A percentile compares a stretch with the other conserved stretches of the same genome.
These are phyloP conservation scores for Exophiala oligosperma DNA, from an alignment of 2,329 filamentous ascomycete genomes.

Conservation along the genomic window DNA sequence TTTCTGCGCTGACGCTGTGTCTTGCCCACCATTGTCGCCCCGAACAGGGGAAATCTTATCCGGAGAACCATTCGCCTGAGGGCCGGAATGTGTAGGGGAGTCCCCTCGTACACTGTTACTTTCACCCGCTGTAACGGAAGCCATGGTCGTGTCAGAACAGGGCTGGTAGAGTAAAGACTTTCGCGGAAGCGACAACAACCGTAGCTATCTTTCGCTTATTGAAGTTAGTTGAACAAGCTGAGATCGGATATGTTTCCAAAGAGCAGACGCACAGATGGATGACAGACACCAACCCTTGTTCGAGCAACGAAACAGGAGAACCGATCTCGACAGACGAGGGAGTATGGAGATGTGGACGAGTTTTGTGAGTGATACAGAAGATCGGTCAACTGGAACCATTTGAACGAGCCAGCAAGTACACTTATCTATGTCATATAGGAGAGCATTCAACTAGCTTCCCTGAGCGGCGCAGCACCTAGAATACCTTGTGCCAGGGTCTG, in stretches of 20 bases:
- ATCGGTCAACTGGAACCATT: neutral
- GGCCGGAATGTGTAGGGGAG: neutral
- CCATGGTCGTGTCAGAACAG: neutral
- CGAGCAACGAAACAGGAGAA: neutral
- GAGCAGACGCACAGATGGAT: neutral
- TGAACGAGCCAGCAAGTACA: neutral
- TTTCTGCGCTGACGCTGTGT: neutral
- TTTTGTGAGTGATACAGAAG: neutral
- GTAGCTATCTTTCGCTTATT: neutral
- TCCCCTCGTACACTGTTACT: neutral
- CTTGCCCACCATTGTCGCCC: neutral
- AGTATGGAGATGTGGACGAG: neutral
- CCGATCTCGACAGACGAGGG: no score
- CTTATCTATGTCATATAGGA: neutral
- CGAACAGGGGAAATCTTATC: neutral
- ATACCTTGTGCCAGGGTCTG: neutral
- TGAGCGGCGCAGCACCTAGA: neutral
- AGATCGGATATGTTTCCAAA: neutral
- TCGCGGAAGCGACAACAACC: neutral
- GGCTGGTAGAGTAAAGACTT: no score
- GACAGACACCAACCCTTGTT: neutral
- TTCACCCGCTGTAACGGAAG: neutral
- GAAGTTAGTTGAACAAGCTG: neutral
- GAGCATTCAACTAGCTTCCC: neutral
- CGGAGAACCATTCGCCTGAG: neutral